Evolutionary conservation across 163 green algal genomes (phyloP).

Genomic region (Picocystis sp.): DNA sequence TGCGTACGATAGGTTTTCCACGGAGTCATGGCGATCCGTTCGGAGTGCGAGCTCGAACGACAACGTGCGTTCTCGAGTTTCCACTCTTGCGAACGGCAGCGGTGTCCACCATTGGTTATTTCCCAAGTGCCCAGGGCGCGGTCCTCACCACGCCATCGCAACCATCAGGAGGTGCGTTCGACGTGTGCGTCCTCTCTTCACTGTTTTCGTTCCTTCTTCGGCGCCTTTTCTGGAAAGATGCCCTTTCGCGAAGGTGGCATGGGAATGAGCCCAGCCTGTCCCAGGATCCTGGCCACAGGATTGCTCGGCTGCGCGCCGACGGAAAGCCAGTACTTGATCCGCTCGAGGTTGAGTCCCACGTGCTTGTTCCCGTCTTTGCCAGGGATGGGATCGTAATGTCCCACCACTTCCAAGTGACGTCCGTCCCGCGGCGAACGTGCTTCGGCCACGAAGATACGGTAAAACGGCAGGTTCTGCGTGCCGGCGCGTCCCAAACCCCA

Average conservation of each 20-base stretch:
- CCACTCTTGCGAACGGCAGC: no score
- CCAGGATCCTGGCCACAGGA: constrained; percentile 45
- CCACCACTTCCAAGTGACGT: constrained; percentile 56
- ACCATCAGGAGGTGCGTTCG: no score
- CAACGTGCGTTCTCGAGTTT: no score
- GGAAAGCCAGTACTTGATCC: constrained; percentile 68
- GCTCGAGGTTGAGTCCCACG: constrained; percentile 50
- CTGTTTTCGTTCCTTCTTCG: no score
- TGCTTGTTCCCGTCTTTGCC: constrained; percentile 66
- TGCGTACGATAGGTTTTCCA: no score
- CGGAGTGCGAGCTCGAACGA: no score
- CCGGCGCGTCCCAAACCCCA: not conserved
- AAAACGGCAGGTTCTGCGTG: constrained; percentile 57
- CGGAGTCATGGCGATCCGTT: no score
- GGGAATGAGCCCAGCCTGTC: constrained; percentile 42
- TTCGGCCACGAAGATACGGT: constrained; percentile 66
- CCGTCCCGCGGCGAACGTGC: constrained; percentile 42
- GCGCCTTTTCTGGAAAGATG: no score
- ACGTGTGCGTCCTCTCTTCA: no score
- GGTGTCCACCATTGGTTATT: no score
- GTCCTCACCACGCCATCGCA: no score
- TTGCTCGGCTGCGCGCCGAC: constrained; percentile 55
- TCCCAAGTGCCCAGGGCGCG: no score
- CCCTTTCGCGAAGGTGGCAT: constrained; percentile 10
- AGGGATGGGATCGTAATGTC: constrained; percentile 64